Evolutionary conservation across 805 yeast genomes (phyloP), one percentile per base, ranked within the genome.

Genomic region (Metschnikowia amazonensis): DNA sequence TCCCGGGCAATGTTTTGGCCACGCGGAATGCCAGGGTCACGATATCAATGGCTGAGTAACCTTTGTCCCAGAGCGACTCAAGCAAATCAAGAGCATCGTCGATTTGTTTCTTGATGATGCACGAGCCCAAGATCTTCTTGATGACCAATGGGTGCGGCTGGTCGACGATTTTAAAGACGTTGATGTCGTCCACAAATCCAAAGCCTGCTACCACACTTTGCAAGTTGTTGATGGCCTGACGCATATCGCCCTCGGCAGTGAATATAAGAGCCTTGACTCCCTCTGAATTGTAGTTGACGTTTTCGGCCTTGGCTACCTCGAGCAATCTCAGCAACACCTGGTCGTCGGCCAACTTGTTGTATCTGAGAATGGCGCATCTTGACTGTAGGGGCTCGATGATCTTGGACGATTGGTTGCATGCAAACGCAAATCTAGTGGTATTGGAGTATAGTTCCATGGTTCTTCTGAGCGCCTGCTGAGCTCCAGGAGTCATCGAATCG

Each of bases 221-320:
- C 48, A 94, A 64, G 65, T 94, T 94, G 61, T 94, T 94, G 39
- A 94, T 79, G 0, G 98, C 99, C 65, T 94, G 99, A 64, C 99
- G 81, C 99, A 94, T 92, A 62, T 94, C 99, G 48, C 99, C 99
- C 61, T 94, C 99, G 0, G 97, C 95, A 0, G 97, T 84, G 67
- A 94, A 94, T 13, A 94, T 81, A 48, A 94, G 75, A 0, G 99
- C 98, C 54, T 89, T 89, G 29, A 94, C 67, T 0, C 99, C 99
- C 63, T 89, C 97, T 50, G 89, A 86, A 14, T 90, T 80, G 64
- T 80, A 86, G 59, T 88, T 72, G 11, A 92, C 86, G 36, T 80
- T 63, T 63, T 94, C 98, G 2, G 65, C 58, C 53, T 82, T 74
- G 37, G 82, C 76, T 18, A 94, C 77, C 57, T 87, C 85, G 51